phyloP scores from a whole-genome alignment of 176 grass and related monocot species.

The Aegilops speltoides region DNA sequence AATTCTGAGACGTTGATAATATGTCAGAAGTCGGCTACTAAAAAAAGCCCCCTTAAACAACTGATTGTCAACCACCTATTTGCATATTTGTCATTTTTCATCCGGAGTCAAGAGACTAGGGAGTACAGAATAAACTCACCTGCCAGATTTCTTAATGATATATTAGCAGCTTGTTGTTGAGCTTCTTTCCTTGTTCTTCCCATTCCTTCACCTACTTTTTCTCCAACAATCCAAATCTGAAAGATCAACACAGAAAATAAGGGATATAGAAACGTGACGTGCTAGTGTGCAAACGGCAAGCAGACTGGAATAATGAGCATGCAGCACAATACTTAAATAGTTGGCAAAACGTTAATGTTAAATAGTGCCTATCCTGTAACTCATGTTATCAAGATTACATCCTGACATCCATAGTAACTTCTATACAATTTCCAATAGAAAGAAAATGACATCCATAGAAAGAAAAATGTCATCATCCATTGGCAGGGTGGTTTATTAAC shows the following conservation, averaged over 20 bases:
- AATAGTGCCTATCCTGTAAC: conserved; percentile 3
- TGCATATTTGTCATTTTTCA: conserved; percentile 9
- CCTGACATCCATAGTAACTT: background rate
- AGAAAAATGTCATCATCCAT: background rate
- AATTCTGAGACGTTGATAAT: background rate
- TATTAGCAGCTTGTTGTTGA: conserved; percentile 58
- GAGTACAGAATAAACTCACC: conserved; percentile 34
- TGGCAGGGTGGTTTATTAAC: background rate
- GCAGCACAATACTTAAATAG: background rate
- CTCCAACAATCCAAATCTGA: conserved; percentile 92
- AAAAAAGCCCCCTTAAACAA: background rate
- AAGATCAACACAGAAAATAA: conserved; percentile 31
- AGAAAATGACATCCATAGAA: background rate
- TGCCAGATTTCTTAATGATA: conserved; percentile 72
- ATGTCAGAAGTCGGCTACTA: background rate
- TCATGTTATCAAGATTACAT: background rate
- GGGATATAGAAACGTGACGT: background rate
- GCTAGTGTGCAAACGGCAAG: background rate
- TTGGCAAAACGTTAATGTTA: conserved; percentile 3
- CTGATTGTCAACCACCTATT: background rate
- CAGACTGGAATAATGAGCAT: conserved; percentile 9
- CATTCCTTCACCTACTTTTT: conserved; percentile 80
- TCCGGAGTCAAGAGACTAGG: conserved; percentile 6
- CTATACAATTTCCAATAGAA: background rate
- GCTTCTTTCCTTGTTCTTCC: conserved; percentile 91